Conservation (phyloP, 176 grass and related monocot genomes). For the Triticum turgidum region DNA sequence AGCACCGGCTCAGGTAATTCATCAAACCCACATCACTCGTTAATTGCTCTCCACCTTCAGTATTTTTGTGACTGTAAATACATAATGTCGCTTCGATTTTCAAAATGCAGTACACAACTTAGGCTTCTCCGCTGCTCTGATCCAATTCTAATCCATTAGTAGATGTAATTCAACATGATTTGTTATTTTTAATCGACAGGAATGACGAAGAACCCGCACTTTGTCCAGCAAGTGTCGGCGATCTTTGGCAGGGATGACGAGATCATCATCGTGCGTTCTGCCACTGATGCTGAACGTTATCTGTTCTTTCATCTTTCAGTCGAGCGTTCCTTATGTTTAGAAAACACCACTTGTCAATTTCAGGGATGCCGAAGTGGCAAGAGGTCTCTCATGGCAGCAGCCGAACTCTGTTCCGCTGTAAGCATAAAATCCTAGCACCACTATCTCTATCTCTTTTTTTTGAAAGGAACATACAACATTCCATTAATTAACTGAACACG, state of each 20-base stretch:
- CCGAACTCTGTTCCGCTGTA: constrained; percentile 71
- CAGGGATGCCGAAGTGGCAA: constrained; percentile 86
- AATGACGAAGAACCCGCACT: constrained; percentile 59
- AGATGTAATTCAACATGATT: too few species aligned
- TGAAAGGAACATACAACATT: too few species aligned
- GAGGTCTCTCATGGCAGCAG: constrained; percentile 74
- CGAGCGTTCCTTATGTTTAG: background rate
- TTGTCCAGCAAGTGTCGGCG: constrained; percentile 61
- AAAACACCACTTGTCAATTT: background rate
- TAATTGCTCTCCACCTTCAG: too few species aligned
- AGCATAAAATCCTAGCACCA: background rate
- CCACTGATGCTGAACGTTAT: background rate
- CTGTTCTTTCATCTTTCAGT: background rate
- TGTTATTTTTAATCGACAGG: background rate
- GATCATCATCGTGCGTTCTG: constrained; percentile 55
- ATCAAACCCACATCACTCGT: too few species aligned
- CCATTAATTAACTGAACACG: too few species aligned
- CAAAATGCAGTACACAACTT: too few species aligned
- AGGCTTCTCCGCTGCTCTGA: too few species aligned
- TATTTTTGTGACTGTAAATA: too few species aligned
- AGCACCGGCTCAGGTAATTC: constrained; percentile 41
- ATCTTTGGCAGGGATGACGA: constrained; percentile 56
- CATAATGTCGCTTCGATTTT: too few species aligned
- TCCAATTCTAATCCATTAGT: too few species aligned
- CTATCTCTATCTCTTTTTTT: background rate